Base-by-base conservation (phyloP, 2,329 filamentous ascomycete species). In the Remersonia thermophila region DNA sequence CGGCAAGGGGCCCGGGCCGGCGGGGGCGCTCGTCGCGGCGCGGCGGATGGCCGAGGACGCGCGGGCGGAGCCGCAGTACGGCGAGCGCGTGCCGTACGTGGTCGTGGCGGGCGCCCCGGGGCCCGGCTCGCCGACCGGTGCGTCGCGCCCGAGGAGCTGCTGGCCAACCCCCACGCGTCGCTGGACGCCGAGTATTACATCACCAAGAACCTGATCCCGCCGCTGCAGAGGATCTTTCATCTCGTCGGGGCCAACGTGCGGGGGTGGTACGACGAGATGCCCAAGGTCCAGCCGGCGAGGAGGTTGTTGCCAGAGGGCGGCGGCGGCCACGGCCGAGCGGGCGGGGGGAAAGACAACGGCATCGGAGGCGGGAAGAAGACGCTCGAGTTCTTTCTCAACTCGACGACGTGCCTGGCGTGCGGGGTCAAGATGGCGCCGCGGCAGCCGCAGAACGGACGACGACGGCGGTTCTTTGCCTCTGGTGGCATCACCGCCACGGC, bases 141-240 rank as follows among this genome's bases (percentile, higher is more conserved):
- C 53, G 83, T 98, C 0, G 74, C 84, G 23, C 91, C 91, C 0
- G 86, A 95, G 49, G 77, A 79, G 8, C 65, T 96, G 3, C 68
- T 96, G 2, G 65, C 73, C 36, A 83, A 83, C 46, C 75, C 83
- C 15, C 74, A 89, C 49, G 72, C 80, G 34, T 78, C 85, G 48
- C 71, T 98, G 13, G 91, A 98, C 52, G 80, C 87, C 0, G 86
- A 95, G 48, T 98, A 98, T 59, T 98, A 98, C 62, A 96, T 98
- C 51, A 76, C 73, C 13, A 96, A 95, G 63, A 96, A 95, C 54
- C 55, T 98, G 7, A 93, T 98, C 33, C 91, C 91, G 5, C 91
- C 91, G 0, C 69, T 98, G 0, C 89, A 96, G 57, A 79, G 91
- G 18, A 95, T 98, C 46, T 95, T 98, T 64, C 94, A 91, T 51